phyloP scores from a whole-genome alignment of 495 filamentous ascomycete genomes.

The Penicillium pulvis region DNA sequence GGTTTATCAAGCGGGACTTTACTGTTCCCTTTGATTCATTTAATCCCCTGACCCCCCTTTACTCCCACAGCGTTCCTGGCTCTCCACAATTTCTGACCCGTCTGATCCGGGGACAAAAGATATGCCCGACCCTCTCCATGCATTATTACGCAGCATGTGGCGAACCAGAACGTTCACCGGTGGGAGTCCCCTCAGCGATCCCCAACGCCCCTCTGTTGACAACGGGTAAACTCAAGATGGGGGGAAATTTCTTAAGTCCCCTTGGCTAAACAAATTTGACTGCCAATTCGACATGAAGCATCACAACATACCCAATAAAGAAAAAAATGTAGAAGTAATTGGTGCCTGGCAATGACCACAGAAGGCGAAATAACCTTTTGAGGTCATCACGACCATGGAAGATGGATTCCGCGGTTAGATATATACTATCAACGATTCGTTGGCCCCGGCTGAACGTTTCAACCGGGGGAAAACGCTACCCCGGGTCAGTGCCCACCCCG shows the following conservation, averaged over 20 bases:
- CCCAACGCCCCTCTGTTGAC: neutral
- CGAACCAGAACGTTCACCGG: constrained; percentile 14
- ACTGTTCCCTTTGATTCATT: neutral
- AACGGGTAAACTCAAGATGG: constrained; percentile 19
- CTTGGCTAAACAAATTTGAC: neutral
- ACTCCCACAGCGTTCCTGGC: neutral
- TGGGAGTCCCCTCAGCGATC: constrained; percentile 7
- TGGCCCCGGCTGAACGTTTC: constrained; percentile 30
- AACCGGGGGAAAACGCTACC: constrained; percentile 42
- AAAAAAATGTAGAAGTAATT: neutral
- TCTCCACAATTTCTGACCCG: constrained; percentile 19
- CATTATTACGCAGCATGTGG: constrained; percentile 19
- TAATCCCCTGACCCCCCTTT: neutral
- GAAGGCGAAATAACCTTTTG: neutral
- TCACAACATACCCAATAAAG: no score
- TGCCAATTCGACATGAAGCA: no score
- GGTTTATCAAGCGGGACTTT: constrained; percentile 1
- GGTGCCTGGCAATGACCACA: neutral
- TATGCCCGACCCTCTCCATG: constrained; percentile 2
- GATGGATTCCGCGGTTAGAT: constrained; percentile 25
- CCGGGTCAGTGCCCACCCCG: constrained; percentile 28
- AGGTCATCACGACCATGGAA: constrained; percentile 12
- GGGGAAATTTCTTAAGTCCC: neutral
- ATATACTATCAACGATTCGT: constrained; percentile 25
- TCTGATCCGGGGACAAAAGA: constrained; percentile 17